Conservation (phyloP, 1,139 yeast genomes). For the Yamadazyma membranifaciens region DNA sequence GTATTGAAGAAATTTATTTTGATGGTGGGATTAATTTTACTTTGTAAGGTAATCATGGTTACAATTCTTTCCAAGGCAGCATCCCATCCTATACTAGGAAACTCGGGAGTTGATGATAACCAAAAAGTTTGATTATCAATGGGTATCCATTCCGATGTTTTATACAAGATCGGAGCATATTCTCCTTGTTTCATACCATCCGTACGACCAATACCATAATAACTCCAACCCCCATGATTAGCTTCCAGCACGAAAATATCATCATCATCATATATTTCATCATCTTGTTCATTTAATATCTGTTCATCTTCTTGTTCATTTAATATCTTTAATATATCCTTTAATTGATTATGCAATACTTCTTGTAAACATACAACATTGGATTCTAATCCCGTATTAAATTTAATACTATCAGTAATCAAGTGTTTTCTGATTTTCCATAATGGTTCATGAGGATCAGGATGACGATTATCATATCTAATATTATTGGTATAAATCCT, state of each 20-base stretch:
- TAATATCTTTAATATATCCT: slow-evolving; percentile 40
- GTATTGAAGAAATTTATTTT: slow-evolving; percentile 50
- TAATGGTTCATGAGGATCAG: slow-evolving; percentile 34
- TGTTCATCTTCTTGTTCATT: slow-evolving; percentile 18
- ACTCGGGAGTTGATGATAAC: slow-evolving; percentile 31
- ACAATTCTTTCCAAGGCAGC: slow-evolving; percentile 50
- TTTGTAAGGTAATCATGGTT: slow-evolving; percentile 43
- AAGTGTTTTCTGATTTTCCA: slow-evolving; percentile 44
- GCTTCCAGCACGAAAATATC: slow-evolving; percentile 16
- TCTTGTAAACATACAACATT: slow-evolving; percentile 54
- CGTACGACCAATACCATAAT: slow-evolving; percentile 36
- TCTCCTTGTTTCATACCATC: slow-evolving; percentile 33
- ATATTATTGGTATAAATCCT: slow-evolving; percentile 55
- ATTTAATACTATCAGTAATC: slow-evolving; percentile 36
- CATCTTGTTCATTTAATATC: slow-evolving; percentile 6
- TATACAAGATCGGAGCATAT: slow-evolving; percentile 33
- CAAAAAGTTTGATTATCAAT: slow-evolving; percentile 32
- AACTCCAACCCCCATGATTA: slow-evolving; percentile 26
- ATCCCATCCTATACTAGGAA: slow-evolving; percentile 50
- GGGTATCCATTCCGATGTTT: slow-evolving; percentile 29
- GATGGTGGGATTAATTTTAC: slow-evolving; percentile 23
- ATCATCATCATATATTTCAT: slow-evolving; percentile 19
- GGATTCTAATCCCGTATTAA: slow-evolving; percentile 32
- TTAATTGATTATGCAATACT: slow-evolving; percentile 50
- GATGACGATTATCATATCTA: slow-evolving; percentile 40